Evolutionary conservation across 768 basidiomycete species (phyloP), one percentile per base, ranked within the genome.

Genomic region (Tremella mesenterica): DNA sequence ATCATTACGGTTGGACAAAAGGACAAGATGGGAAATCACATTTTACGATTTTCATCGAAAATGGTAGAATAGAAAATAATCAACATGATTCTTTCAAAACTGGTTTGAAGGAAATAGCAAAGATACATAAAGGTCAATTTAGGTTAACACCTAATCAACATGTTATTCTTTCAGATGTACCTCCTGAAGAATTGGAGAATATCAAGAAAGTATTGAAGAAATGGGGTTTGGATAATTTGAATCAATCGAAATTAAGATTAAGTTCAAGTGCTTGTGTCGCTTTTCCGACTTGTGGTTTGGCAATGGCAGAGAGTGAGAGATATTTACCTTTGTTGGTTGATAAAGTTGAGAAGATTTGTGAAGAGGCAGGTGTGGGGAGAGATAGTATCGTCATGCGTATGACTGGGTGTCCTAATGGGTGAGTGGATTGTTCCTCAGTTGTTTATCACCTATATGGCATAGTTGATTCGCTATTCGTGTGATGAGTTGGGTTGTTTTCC

Each of bases 311-410:
- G 69, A 84, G 83, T 8, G 84, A 86, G 68, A 74, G 84, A 85
- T 99, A 96, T 73, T 78, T 99, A 12, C 95, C 93, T 14, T 65
- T 96, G 13, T 82, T 97, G 34, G 79, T 97, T 53, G 73, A 88
- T 75, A 96, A 96, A 75, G 85, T 97, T 16, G 93, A 99, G 77
- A 83, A 83, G 75, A 85, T 96, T 5, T 88, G 86, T 67, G 95
- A 97, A 72, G 87, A 91, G 71, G 85, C 83, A 62, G 93, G 93
- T 18, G 77, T 97, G 36, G 80, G 93, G 43, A 85, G 95, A 70
- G 93, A 99, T 74, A 83, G 86, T 2, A 93, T 97, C 60, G 83
- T 96, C 56, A 96, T 99, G 93, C 82, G 93, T 49, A 96, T 97
- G 92, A 96, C 92, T 14, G 93, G 93, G 46, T 96, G 92, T 60